A percentile compares a stretch with the other conserved stretches of the same genome.
Conservation (phyloP, 2,329 filamentous ascomycete species). For the Fusarium sp. region DNA sequence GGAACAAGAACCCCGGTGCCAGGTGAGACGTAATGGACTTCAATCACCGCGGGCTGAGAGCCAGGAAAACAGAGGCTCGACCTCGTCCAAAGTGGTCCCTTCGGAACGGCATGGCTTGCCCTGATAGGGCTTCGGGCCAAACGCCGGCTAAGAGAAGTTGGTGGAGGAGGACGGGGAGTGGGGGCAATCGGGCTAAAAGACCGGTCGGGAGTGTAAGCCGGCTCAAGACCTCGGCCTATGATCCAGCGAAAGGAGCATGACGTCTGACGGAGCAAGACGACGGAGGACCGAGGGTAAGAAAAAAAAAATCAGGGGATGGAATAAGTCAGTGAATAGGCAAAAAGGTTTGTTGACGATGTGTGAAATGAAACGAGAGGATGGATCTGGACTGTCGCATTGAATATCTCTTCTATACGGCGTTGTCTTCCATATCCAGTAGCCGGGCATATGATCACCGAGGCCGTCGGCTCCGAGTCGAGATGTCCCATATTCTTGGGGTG, state of each 20-base stretch:
- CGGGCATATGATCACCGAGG: conserved; percentile 1
- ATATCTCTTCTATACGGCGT: conserved; percentile 10
- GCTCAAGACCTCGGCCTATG: conserved; percentile 41
- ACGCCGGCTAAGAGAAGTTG: conserved; percentile 33
- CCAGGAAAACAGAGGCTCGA: neutral
- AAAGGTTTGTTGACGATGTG: neutral
- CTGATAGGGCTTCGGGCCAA: conserved; percentile 33
- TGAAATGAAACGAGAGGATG: conserved; percentile 8
- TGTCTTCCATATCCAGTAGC: conserved; percentile 10
- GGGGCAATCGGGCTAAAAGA: conserved; percentile 11
- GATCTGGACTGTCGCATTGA: conserved; percentile 13
- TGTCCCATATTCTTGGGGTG: neutral
- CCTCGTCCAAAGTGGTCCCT: conserved; percentile 9
- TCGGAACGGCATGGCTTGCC: conserved; percentile 11
- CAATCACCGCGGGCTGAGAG: conserved; percentile 39
- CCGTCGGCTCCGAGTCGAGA: neutral
- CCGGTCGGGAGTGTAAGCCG: conserved; percentile 29
- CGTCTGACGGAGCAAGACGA: conserved; percentile 18
- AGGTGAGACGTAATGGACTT: conserved; percentile 40
- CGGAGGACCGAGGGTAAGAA: conserved; percentile 7
- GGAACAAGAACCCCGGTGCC: conserved; percentile 34
- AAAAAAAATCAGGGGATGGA: neutral
- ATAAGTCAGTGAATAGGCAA: neutral
- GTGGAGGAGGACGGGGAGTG: conserved; percentile 6
- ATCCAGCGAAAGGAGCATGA: conserved; percentile 32